Base-by-base conservation (phyloP, 306 rosid genomes). In the Ormosia semicastrata region DNA sequence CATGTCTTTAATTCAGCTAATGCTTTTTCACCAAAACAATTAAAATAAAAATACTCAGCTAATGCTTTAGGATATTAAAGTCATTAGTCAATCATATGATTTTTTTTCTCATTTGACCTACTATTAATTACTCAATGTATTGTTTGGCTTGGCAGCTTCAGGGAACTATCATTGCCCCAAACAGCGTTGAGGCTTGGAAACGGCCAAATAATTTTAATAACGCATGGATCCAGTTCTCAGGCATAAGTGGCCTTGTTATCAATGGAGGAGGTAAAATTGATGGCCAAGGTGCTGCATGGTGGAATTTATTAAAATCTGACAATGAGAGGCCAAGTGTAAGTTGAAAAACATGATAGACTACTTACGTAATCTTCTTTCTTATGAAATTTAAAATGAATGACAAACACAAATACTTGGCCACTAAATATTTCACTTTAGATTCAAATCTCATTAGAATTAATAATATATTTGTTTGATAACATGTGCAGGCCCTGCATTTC, bases 211-310 rank as follows among this genome's bases (percentile, higher is more conserved):
- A 13, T 10, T 6, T 6, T 3, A 78, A 2, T n/a, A 46, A 1
- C 1, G 0, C 2, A 46, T 88, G 92, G 90, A 34, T 88, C 1
- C 15, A 2, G 3, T 90, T 88, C 3, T 0, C 0, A 0, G 0
- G 1, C 3, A 58, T 88, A 75, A 34, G 15, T 14, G 87, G 81
- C 0, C 90, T 90, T 64, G 14, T 58, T 6, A 7, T 90, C 30
- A 7, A 65, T 13, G 91, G 94, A 30, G 80, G 79, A 13, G 92
- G 92, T 14, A 5, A 7, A 7, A 44, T 88, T 52, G 80, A 87
- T 79, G 92, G 88, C 40, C 88, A 87, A 60, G 92, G 94, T 76
- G 80, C 81, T 54, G 11, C 76, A 7, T 90, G 92, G 94, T 90
- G 94, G 92, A 47, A 52, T 41, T 24, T 24, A 24, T 41, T 41